Conservation (phyloP, 257 asterid genomes). For the Jacaranda mimosifolia region DNA sequence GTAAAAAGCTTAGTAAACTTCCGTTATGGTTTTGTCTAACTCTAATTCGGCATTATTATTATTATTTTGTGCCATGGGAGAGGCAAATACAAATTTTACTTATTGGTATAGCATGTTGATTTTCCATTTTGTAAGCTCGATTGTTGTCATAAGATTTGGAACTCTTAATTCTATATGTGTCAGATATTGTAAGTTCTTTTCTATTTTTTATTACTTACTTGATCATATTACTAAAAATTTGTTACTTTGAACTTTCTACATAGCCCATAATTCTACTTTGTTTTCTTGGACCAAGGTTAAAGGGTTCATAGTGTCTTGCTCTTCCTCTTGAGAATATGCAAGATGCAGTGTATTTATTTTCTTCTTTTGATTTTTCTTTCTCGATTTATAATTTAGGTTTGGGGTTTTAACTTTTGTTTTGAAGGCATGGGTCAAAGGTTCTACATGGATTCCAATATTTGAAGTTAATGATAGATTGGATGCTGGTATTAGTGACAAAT, state of each 20-base stretch:
- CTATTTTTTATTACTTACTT: neutral
- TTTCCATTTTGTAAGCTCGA: no score
- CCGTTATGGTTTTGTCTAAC: constrained; percentile 3
- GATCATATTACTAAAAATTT: neutral
- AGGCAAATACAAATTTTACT: neutral
- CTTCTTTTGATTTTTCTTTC: constrained; percentile 9
- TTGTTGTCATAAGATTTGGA: no score
- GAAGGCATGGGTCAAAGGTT: constrained; percentile 96
- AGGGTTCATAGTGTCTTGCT: neutral
- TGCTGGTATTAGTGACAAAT: no score
- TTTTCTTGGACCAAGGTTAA: neutral
- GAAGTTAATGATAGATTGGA: constrained; percentile 73
- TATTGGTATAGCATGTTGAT: neutral
- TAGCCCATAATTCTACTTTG: no score
- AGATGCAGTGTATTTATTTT: no score
- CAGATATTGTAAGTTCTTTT: neutral
- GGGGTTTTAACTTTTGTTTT: constrained; percentile 39
- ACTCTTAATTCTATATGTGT: neutral
- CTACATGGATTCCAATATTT: constrained; percentile 91
- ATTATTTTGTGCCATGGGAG: neutral
- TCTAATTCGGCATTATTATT: neutral
- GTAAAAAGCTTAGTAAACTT: constrained; percentile 60
- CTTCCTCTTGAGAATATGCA: no score
- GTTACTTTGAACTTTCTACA: neutral
- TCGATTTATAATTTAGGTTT: constrained; percentile 20